Evolutionary conservation across 2,329 filamentous ascomycete species (phyloP).

Genomic region (Lasiodiplodia hormozganensis): DNA sequence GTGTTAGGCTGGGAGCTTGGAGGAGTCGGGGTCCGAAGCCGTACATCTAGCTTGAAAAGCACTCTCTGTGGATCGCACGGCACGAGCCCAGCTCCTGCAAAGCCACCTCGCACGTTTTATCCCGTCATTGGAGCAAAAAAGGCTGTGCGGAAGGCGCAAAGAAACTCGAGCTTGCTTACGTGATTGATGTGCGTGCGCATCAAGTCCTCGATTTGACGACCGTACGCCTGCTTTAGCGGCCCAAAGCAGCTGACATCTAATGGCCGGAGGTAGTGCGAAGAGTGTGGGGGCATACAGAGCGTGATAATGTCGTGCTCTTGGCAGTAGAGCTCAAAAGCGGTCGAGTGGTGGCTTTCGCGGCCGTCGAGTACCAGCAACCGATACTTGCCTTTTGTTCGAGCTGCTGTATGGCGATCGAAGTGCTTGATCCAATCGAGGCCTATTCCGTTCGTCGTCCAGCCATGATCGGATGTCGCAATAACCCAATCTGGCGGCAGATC

Average conservation of each 20-base stretch:
- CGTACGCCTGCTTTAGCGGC: conserved; percentile 41
- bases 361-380: conserved; percentile 47
- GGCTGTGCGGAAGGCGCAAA: conserved; percentile 34
- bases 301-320: conserved; percentile 45
- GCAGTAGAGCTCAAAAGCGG: conserved; percentile 45
- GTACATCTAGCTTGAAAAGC: conserved; percentile 40
- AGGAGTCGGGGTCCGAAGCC: conserved; percentile 32
- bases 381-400: conserved; percentile 37
- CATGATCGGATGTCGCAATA: conserved; percentile 33
- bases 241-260: conserved; percentile 48
- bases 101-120: conserved; percentile 38
- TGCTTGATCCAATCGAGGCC: conserved; percentile 44
- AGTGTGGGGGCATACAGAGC: conserved; percentile 43
- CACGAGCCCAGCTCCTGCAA: conserved; percentile 40
- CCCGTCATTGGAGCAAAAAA: conserved; percentile 36
- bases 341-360: conserved; percentile 42
- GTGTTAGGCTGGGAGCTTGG: not conserved
- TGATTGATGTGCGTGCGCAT: conserved; percentile 38
- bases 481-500: conserved; percentile 4
- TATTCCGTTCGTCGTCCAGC: conserved; percentile 45
- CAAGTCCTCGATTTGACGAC: conserved; percentile 37
- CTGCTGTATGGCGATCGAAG: conserved; percentile 42
- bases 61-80: conserved; percentile 40
- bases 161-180: conserved; percentile 36
- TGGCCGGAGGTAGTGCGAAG: conserved; percentile 46